Evolutionary conservation across 345 rosid genomes (phyloP).

Genomic region (Trapa incisa): DNA sequence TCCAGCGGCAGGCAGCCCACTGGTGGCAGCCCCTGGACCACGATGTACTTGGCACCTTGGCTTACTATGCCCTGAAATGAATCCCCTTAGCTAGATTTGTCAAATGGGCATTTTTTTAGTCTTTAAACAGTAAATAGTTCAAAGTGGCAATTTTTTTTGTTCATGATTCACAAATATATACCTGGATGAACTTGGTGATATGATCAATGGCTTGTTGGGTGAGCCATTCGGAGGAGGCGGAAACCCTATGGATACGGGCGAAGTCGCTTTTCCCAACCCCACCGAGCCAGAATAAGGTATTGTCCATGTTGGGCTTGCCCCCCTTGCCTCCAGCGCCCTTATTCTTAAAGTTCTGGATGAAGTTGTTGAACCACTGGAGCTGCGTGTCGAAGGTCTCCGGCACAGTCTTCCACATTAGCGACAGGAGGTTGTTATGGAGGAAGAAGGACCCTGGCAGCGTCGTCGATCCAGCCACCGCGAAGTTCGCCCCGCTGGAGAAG

Average conservation of each 20-base stretch:
- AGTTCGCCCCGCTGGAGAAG: constrained; percentile 23
- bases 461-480: constrained; percentile 32
- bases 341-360: neutral
- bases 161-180: neutral
- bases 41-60: constrained; percentile 29
- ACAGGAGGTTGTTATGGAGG: neutral
- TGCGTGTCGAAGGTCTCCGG: constrained; percentile 20
- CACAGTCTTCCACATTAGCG: constrained; percentile 16
- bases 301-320: neutral
- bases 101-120: too few species aligned
- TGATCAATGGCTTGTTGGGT: constrained; percentile 14
- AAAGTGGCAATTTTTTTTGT: too few species aligned
- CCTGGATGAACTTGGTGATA: constrained; percentile 19
- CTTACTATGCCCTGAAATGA: constrained; percentile 19
- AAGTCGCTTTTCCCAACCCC: constrained; percentile 31
- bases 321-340: neutral
- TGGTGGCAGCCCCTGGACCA: constrained; percentile 39
- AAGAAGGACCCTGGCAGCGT: constrained; percentile 15
- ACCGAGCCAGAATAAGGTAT: constrained; percentile 33
- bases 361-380: constrained; percentile 29
- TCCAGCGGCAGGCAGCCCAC: constrained; percentile 29
- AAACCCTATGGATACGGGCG: constrained; percentile 17
- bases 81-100: too few species aligned
- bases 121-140: too few species aligned
- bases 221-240: constrained; percentile 10